Evolutionary conservation across 2,329 filamentous ascomycete genomes (phyloP), one percentile per base, ranked within the genome.

Genomic region (Gaeumannomyces sp.): DNA sequence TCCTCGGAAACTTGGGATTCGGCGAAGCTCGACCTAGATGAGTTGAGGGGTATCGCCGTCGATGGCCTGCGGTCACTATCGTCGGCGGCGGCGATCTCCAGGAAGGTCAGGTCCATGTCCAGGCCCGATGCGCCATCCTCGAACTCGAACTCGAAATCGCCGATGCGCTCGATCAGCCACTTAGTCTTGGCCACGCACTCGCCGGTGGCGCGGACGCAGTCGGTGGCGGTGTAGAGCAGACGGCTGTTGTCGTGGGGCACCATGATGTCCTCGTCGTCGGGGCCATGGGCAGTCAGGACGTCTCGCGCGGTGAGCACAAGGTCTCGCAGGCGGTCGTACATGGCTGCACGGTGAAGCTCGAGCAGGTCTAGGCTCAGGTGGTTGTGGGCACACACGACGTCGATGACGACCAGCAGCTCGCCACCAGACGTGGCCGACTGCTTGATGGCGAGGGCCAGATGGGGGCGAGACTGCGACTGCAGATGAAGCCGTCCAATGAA

Each of bases 401-500:
- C 91, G 14, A 97, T 85, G 14, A 97, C 87, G 22, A 86, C 83
- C 62, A 97, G 81, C 61, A 98, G 82, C 69, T 89, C 86, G 60
- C 89, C 89, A 68, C 93, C 96, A 3, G 93, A 93, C 10, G 87
- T 83, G 13, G 93, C 91, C 11, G 93, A 92, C 73, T 94, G 89
- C 73, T 91, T 89, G 61, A 96, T 94, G 22, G 91, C 93, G 14
- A 88, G 79, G 38, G 93, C 87, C 61, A 98, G 83, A 74, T 97
- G 93, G 1, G 90, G 86, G 11, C 92, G 89, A 10, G 93, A 95
- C 67, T 95, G 89, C n/a, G 93, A 95, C 74, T 97, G 93, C 66
- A 97, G 82, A 75, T 97, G 92, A 65, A 97, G 83, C 53, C 87
- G 83, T 22, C 95, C 95, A 73, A 98, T 94, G 74, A 98, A 97